Percentiles rank a stretch among this genome's conserved stretches.
phyloP scores from a whole-genome alignment of 2,329 filamentous ascomycete species.

The Hypocrella siamensis region DNA sequence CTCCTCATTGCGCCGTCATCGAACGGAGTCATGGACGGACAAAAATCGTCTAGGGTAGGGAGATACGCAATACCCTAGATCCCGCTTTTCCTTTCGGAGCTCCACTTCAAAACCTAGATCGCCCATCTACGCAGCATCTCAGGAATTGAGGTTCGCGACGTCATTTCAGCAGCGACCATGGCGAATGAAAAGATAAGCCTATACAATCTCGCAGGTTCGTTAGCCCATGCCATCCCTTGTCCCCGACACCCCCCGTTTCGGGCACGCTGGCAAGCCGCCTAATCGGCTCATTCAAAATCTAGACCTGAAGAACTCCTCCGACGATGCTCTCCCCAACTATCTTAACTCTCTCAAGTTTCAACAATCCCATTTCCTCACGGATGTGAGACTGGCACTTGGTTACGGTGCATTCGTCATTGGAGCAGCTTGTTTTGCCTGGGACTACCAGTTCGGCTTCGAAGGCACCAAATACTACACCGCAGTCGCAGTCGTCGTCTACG shows the following conservation, averaged over 20 bases:
- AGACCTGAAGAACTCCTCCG: constrained; percentile 95
- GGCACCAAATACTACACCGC: constrained; percentile 68
- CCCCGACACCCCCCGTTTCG: no score
- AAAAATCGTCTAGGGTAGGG: no score
- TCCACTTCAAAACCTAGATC: no score
- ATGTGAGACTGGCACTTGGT: constrained; percentile 70
- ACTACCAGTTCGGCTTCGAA: constrained; percentile 86
- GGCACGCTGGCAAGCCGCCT: background rate
- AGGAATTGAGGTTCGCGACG: no score
- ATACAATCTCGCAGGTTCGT: constrained; percentile 48
- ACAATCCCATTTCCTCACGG: constrained; percentile 66
- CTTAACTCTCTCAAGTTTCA: constrained; percentile 75
- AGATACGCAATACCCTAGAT: no score
- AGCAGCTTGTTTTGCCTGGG: constrained; percentile 73
- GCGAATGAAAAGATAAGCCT: constrained; percentile 43
- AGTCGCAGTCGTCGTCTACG: constrained; percentile 65
- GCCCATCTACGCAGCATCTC: background rate
- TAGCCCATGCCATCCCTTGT: background rate
- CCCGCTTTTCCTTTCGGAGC: no score
- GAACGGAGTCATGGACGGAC: no score
- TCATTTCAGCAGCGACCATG: constrained; percentile 11
- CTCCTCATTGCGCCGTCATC: no score
- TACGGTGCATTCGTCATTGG: constrained; percentile 70
- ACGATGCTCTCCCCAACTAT: constrained; percentile 90
- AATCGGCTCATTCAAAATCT: no score